Conservation (phyloP, 805 yeast species). For the Dipodascus albidus region DNA sequence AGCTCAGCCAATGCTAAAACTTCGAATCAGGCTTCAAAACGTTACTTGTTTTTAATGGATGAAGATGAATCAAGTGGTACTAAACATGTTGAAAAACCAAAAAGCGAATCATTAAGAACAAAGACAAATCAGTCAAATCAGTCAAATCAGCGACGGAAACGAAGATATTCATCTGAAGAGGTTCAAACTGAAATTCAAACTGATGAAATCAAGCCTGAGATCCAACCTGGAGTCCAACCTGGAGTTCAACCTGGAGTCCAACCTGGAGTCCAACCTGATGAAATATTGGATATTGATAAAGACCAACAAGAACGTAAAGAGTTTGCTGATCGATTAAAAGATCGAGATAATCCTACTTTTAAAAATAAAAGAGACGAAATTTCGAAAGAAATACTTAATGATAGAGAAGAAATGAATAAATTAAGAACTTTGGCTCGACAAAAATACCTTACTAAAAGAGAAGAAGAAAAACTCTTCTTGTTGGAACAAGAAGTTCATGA, state of each 20-base stretch:
- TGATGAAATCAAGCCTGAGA: conserved; percentile 3
- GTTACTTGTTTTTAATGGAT: background rate
- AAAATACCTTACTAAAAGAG: conserved; percentile 36
- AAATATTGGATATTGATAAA: conserved; percentile 11
- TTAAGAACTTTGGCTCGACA: conserved; percentile 40
- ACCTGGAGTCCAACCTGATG: background rate
- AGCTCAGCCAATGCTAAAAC: background rate
- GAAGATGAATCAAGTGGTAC: background rate
- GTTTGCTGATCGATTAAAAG: conserved; percentile 19
- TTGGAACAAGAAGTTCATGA: conserved; percentile 37
- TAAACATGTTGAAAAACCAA: too few species aligned
- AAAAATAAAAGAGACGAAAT: background rate
- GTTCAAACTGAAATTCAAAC: too few species aligned
- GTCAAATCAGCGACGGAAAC: background rate
- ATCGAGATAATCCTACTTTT: conserved; percentile 10
- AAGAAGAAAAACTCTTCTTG: conserved; percentile 33
- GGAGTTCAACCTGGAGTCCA: background rate
- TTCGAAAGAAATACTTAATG: conserved; percentile 2
- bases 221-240: conserved; percentile 2
- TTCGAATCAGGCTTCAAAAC: background rate
- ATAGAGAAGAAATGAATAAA: conserved; percentile 19
- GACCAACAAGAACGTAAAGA: conserved; percentile 24
- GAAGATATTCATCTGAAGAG: background rate
- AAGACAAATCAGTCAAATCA: too few species aligned
- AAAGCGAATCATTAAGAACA: too few species aligned